Evolutionary conservation across 176 grass and related monocot genomes (phyloP), one percentile per base, ranked within the genome.

Genomic region (Panicum miliaceum): DNA sequence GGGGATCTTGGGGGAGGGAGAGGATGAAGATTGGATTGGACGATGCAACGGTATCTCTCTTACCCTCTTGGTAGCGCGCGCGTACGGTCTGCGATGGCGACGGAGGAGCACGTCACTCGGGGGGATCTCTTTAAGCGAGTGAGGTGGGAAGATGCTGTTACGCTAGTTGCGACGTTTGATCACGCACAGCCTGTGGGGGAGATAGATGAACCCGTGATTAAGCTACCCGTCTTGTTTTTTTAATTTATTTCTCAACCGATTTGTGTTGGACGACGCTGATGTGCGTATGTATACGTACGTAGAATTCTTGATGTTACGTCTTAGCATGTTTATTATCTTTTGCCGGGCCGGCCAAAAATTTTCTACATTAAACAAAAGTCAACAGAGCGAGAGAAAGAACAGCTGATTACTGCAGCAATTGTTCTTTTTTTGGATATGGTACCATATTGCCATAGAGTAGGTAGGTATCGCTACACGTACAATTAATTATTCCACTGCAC

Each of bases 1-100:
- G 73, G 90, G 90, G 85, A 88, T 92, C 91, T 90, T 90, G 7
- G 40, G 56, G 89, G 11, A 34, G 25, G 69, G 35, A 41, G 35
- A 41, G 22, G 79, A 64, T 3, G 71, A 87, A 88, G 78, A 82
- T 90, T 87, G 84, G 42, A 88, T 80, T 71, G 79, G 60, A 50
- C 79, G 23, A 61, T 51, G 82, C 90, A 92, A 83, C 90, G 80
- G 89, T 69, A 69, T 81, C 58, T 42, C 47, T 80, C 37, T 45
- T 50, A 79, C 25, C 38, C 57, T 88, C 78, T 84, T 73, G 27
- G 25, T 82, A 75, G 68, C 61, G 4, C 41, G 22, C 26, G 12
- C 47, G 56, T 58, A 23, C 22, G 56, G 23, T 36, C 27, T 15
- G 19, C 40, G 89, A 96, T 18, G 64, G 72, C 27, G 77, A 92